Percentiles rank a stretch among this genome's conserved stretches.
phyloP scores from a whole-genome alignment of 306 rosid genomes.

The Crataegus laevigata region DNA sequence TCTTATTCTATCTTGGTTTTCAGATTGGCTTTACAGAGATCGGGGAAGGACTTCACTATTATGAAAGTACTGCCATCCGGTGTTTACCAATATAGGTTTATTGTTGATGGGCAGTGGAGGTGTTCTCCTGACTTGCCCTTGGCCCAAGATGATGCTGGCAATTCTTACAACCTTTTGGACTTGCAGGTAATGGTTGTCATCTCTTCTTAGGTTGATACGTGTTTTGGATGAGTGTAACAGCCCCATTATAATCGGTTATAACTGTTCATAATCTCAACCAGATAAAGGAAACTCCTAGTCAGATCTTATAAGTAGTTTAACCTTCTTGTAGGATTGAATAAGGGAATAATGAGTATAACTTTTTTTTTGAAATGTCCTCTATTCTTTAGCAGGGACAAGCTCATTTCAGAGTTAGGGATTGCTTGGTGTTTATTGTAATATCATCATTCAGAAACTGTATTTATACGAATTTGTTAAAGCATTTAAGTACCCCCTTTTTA shows the following conservation, averaged over 20 bases:
- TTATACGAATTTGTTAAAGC: background rate
- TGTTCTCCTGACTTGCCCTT: conserved; percentile 72
- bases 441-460: background rate
- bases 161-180: conserved; percentile 69
- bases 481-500: background rate
- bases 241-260: background rate
- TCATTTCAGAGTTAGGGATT: background rate
- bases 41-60: conserved; percentile 90
- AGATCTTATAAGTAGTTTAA: background rate
- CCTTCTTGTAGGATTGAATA: background rate
- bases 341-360: background rate
- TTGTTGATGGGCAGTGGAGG: conserved; percentile 92
- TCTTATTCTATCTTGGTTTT: conserved; percentile 21
- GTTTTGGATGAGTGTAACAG: conserved; percentile 5
- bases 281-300: background rate
- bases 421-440: background rate
- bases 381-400: background rate
- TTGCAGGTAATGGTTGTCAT: conserved; percentile 54
- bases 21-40: conserved; percentile 80
- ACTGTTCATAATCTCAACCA: background rate
- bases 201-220: conserved; percentile 5
- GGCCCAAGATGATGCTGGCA: conserved; percentile 75
- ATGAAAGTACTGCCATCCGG: conserved; percentile 98
- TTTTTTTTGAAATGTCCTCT: background rate
- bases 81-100: conserved; percentile 89